Evolutionary conservation across 352 stramenopile species (phyloP).

Genomic region (Globisporangium polare): DNA sequence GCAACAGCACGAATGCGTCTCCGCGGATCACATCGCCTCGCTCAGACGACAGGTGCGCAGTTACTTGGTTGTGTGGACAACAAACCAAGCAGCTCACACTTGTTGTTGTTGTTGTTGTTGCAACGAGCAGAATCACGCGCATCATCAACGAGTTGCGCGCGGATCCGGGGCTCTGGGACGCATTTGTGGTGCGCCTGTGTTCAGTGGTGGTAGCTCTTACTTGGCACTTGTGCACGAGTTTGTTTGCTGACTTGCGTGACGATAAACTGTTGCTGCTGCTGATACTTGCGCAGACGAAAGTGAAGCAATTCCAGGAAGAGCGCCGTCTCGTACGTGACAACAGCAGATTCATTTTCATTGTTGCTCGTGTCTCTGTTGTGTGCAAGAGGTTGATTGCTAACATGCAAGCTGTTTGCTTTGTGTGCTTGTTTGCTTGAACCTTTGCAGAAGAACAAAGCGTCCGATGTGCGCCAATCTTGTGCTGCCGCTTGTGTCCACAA

Average conservation of each 20-base stretch:
- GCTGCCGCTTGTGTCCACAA: neutral
- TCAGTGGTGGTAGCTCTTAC: neutral
- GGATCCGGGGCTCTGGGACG: conserved; percentile 46
- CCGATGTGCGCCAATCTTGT: conserved; percentile 15
- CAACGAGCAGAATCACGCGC: conserved; percentile 35
- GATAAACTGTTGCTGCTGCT: neutral
- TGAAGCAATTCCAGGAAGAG: conserved; percentile 12
- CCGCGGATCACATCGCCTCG: conserved; percentile 18
- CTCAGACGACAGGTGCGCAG: conserved; percentile 26
- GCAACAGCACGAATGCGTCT: conserved; percentile 11
- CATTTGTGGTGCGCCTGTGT: conserved; percentile 36
- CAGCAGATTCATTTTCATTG: too few species aligned
- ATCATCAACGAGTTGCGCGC: conserved; percentile 55
- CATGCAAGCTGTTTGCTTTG: neutral
- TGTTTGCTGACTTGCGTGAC: neutral
- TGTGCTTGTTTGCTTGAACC: neutral
- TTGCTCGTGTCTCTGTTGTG: neutral
- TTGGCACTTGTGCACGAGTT: neutral
- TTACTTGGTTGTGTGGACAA: neutral
- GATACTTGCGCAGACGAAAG: conserved; percentile 20
- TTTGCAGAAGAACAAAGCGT: conserved; percentile 33
- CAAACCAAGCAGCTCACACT: neutral
- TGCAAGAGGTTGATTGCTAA: neutral
- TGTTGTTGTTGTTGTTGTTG: neutral
- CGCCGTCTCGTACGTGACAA: conserved; percentile 10